Conservation (phyloP, 139 green algal genomes). For the Chlamydomonas schloesseri region DNA sequence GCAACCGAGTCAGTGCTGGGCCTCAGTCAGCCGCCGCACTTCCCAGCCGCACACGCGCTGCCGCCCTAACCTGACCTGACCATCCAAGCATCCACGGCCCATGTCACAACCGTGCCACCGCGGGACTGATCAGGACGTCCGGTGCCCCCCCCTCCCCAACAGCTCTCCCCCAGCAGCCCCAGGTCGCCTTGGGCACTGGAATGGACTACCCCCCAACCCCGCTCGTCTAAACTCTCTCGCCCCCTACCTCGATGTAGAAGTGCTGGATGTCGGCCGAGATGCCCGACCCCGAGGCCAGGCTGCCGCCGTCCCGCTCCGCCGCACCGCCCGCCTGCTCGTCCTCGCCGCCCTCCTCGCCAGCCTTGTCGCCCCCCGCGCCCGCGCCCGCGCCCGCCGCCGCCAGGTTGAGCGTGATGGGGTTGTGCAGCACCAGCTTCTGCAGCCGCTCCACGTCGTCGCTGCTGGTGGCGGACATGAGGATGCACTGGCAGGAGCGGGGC, state of each 20-base stretch:
- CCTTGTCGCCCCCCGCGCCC: neutral
- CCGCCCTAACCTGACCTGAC: no score
- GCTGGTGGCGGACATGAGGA: slow-evolving; percentile 94
- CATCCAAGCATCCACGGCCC: no score
- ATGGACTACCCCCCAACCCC: no score
- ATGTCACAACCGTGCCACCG: no score
- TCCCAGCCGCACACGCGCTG: no score
- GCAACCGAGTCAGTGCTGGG: no score
- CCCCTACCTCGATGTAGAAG: slow-evolving; percentile 48
- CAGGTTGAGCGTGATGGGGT: slow-evolving; percentile 88
- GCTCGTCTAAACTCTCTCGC: neutral
- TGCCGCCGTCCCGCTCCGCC: slow-evolving; percentile 21
- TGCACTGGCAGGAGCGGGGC: slow-evolving; percentile 88
- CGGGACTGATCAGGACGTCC: no score
- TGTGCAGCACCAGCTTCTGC: slow-evolving; percentile 91
- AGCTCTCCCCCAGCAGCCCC: no score
- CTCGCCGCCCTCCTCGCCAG: neutral
- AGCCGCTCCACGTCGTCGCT: slow-evolving; percentile 83
- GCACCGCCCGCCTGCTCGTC: neutral
- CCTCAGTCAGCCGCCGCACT: no score
- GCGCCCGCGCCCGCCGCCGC: neutral
- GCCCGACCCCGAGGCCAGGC: slow-evolving; percentile 28
- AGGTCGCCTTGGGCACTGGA: no score
- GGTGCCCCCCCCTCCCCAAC: no score
- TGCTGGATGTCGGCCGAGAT: slow-evolving; percentile 32